These are phyloP conservation scores for Leucoagaricus sp. DNA, from an alignment of 1,284 basidiomycete species.

Conservation along the genomic window DNA sequence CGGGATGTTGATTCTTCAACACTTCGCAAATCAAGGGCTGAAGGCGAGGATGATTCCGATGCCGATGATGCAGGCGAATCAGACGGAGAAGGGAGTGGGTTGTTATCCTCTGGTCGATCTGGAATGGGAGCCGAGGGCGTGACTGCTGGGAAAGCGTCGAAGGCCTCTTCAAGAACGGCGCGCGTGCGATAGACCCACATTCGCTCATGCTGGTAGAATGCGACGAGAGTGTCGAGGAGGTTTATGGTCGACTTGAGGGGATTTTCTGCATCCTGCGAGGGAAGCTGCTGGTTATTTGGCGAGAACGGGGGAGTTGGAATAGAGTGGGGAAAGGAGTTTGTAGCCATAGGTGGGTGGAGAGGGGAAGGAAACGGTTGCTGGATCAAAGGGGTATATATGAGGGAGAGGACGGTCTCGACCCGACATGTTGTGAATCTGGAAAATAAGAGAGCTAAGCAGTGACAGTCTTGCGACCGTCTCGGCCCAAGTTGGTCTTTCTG, in stretches of 20 bases:
- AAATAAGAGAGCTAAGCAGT: constrained; percentile 13
- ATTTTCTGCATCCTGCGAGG: constrained; percentile 23
- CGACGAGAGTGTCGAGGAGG: constrained; percentile 61
- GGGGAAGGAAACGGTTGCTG: constrained; percentile 9
- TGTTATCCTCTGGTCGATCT: constrained; percentile 6
- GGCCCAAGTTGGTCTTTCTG: constrained; percentile 6
- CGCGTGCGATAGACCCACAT: constrained; percentile 65
- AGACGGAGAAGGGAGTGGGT: constrained; percentile 16
- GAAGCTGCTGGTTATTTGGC: constrained; percentile 23
- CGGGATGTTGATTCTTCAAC: constrained; percentile 6
- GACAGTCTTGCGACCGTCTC: constrained; percentile 6
- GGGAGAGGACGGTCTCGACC: constrained; percentile 16
- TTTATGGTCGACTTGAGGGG: constrained; percentile 45
- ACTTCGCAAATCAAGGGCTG: constrained; percentile 24
- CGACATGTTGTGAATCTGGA: constrained; percentile 18
- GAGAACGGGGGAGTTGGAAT: constrained; percentile 35
- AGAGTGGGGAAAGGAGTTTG: constrained; percentile 24
- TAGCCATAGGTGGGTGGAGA: constrained; percentile 20
- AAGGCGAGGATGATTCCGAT: constrained; percentile 16
- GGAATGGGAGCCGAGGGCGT: neutral
- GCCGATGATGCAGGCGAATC: constrained; percentile 13
- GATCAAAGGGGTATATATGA: constrained; percentile 15
- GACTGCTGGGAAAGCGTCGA: constrained; percentile 23
- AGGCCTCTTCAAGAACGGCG: constrained; percentile 42
- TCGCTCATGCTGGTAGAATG: constrained; percentile 68